A percentile compares a stretch with the other conserved stretches of the same genome.
These are phyloP conservation scores for Salvia hispanica DNA, from an alignment of 257 asterid genomes.

Conservation along the genomic window DNA sequence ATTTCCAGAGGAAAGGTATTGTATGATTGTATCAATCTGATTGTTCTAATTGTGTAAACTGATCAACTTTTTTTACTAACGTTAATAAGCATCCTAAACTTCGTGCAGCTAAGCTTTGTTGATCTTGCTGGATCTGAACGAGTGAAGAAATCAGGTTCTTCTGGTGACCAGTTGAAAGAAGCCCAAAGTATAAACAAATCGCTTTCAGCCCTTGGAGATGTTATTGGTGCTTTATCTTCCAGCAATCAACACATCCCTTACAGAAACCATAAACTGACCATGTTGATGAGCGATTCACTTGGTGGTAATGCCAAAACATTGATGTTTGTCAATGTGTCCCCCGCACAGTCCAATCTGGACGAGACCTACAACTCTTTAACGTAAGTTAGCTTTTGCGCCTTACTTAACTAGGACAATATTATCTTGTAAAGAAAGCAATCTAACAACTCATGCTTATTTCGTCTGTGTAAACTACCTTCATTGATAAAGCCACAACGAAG, in stretches of 20 bases:
- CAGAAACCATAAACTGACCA: conserved; percentile 93
- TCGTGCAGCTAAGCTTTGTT: conserved; percentile 85
- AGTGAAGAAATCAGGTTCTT: conserved; percentile 89
- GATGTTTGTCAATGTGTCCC: conserved; percentile 93
- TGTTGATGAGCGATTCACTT: conserved; percentile 97
- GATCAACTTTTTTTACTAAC: background rate
- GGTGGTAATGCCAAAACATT: conserved; percentile 98
- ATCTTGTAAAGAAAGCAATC: background rate
- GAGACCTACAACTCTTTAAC: conserved; percentile 90
- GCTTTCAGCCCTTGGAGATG: conserved; percentile 97
- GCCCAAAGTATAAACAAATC: conserved; percentile 98
- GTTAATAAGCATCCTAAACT: background rate
- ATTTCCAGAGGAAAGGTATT: conserved; percentile 96
- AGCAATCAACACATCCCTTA: conserved; percentile 92
- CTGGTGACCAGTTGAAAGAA: conserved; percentile 85
- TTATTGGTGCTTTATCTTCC: conserved; percentile 84
- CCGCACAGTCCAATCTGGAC: conserved; percentile 90
- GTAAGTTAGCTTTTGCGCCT: conserved; percentile 43
- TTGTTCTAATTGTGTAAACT: conserved; percentile 17
- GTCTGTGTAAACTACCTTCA: background rate
- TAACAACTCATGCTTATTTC: background rate
- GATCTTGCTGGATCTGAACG: conserved; percentile 99
- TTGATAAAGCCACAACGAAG: background rate
- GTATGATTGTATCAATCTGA: conserved; percentile 29
- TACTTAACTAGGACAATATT: background rate